Percentiles rank a stretch among this genome's conserved stretches.
These are phyloP conservation scores for Canariomyces notabilis DNA, from an alignment of 2,329 filamentous ascomycete species.

Conservation along the genomic window DNA sequence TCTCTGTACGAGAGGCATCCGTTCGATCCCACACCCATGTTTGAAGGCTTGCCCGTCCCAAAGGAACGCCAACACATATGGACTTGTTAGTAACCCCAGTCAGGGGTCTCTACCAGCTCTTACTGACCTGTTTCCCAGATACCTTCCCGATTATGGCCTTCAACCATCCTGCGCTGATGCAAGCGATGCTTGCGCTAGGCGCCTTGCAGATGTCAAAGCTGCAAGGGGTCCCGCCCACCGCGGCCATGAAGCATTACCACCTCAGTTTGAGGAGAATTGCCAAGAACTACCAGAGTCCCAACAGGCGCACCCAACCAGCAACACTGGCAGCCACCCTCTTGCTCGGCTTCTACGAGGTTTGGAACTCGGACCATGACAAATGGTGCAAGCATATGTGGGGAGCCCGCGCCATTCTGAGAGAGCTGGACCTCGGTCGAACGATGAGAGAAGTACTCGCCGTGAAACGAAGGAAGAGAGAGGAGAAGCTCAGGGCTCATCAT, in stretches of 20 bases:
- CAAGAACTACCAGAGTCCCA: conserved; percentile 64
- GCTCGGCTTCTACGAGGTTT: conserved; percentile 88
- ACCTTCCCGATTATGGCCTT: conserved; percentile 80
- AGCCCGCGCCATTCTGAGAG: conserved; percentile 72
- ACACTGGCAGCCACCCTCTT: conserved; percentile 86
- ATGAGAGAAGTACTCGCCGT: conserved; percentile 65
- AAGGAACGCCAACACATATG: conserved; percentile 60
- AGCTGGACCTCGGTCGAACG: conserved; percentile 73
- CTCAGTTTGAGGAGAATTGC: conserved; percentile 75
- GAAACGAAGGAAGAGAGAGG: conserved; percentile 42
- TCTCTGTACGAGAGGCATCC: conserved; percentile 84
- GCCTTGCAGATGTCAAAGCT: conserved; percentile 85
- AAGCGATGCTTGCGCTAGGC: conserved; percentile 82
- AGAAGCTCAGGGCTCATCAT: conserved; percentile 30
- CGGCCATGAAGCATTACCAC: conserved; percentile 88
- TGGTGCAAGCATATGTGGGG: conserved; percentile 93
- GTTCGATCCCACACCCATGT: conserved; percentile 63
- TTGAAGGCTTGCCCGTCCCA: conserved; percentile 56
- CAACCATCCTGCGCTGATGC: conserved; percentile 78
- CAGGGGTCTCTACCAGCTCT: background rate
- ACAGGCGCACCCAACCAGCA: conserved; percentile 66
- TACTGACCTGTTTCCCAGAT: conserved; percentile 41
- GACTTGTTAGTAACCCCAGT: conserved; percentile 46
- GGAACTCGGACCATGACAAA: conserved; percentile 88
- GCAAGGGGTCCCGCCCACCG: conserved; percentile 66